Evolutionary conservation across 177 flowering plant genomes (phyloP).

Genomic region (Telopea speciosissima): DNA sequence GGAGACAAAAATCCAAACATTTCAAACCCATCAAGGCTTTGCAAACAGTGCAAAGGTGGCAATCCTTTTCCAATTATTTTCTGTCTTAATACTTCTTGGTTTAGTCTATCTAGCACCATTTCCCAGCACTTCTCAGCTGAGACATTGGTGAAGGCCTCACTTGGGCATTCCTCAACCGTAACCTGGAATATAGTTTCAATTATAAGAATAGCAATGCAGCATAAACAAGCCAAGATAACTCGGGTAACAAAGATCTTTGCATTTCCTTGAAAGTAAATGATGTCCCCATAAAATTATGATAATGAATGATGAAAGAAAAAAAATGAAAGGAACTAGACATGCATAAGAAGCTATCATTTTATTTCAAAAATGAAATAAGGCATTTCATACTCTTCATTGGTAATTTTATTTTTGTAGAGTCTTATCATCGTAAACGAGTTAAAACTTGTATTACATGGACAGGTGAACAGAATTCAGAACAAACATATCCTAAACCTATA

Average conservation of each 20-base stretch:
- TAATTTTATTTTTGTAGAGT: too few species aligned
- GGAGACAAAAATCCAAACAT: constrained; percentile 77
- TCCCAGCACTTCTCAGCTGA: constrained; percentile 75
- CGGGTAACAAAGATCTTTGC: not conserved
- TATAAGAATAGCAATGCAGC: constrained; percentile 4
- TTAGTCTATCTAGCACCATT: constrained; percentile 46
- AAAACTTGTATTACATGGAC: too few species aligned
- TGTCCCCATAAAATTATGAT: not conserved
- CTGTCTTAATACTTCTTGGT: constrained; percentile 37
- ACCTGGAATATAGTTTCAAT: constrained; percentile 36
- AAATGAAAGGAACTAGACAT: too few species aligned
- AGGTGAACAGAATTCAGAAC: not conserved
- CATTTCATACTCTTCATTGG: not conserved
- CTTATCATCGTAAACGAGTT: too few species aligned
- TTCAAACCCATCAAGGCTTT: constrained; percentile 50
- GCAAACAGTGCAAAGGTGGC: constrained; percentile 26
- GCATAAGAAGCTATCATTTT: too few species aligned
- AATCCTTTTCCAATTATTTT: constrained; percentile 19
- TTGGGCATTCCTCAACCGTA: constrained; percentile 50
- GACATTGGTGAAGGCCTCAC: constrained; percentile 32
- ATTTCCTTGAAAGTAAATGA: not conserved
- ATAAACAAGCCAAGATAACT: not conserved
- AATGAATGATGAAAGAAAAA: too few species aligned
- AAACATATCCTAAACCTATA: not conserved
- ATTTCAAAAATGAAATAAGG: not conserved